These are phyloP conservation scores for Daedaleopsis sinensis DNA, from an alignment of 768 basidiomycete genomes.

Conservation along the genomic window DNA sequence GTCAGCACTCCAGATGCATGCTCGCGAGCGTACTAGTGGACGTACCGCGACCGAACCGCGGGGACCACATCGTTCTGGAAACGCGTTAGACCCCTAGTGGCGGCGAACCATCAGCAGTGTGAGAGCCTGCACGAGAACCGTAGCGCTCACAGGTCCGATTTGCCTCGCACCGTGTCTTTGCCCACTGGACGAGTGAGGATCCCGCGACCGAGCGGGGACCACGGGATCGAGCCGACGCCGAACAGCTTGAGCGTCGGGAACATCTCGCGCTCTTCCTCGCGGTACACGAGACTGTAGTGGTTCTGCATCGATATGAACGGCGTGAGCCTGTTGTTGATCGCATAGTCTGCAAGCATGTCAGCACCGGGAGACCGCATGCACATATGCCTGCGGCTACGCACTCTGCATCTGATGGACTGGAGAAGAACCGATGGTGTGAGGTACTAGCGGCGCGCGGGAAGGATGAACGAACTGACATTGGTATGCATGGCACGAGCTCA, in stretches of 20 bases:
- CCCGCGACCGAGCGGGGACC: constrained; percentile 42
- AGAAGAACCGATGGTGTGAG: constrained; percentile 14
- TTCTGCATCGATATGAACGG: constrained; percentile 70
- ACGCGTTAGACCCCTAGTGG: neutral
- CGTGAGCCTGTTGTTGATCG: constrained; percentile 43
- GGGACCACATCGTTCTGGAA: neutral
- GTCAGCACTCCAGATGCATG: no score
- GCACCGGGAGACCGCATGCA: constrained; percentile 27
- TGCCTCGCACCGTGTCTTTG: constrained; percentile 27
- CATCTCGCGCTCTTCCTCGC: constrained; percentile 67
- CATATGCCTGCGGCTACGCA: constrained; percentile 2
- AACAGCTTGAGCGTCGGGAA: constrained; percentile 46
- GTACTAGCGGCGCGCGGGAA: neutral
- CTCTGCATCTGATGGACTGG: constrained; percentile 40
- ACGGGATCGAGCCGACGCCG: constrained; percentile 40
- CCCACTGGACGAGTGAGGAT: constrained; percentile 31
- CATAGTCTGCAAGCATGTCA: constrained; percentile 48
- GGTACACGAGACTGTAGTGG: constrained; percentile 56
- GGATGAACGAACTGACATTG: constrained; percentile 28
- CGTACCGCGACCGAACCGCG: no score
- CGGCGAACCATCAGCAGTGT: neutral
- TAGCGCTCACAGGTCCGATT: constrained; percentile 24
- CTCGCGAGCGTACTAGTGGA: constrained; percentile 7
- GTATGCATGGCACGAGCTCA: constrained; percentile 41
- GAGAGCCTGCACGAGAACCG: neutral